phyloP scores from a whole-genome alignment of 169 alveolate genomes.

The Amoebophrya sp. region DNA sequence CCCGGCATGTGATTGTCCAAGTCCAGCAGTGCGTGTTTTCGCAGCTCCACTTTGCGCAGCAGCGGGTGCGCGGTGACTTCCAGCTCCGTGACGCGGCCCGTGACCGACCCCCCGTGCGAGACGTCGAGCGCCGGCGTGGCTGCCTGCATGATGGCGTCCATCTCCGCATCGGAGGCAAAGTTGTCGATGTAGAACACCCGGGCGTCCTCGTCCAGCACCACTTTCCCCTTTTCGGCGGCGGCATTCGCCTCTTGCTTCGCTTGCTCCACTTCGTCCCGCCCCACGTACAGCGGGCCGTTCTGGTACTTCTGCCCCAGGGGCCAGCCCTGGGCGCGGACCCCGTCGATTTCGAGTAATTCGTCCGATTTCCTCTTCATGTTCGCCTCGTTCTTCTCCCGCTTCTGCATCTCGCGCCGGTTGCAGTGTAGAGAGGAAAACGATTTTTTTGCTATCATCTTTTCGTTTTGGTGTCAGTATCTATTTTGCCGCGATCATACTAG shows the following conservation, averaged over 20 bases:
- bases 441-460: too few relatives aligned
- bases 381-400: too few relatives aligned
- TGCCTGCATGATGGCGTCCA: not conserved
- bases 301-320: too few relatives aligned
- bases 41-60: not conserved
- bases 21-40: not conserved
- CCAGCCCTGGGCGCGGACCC: too few relatives aligned
- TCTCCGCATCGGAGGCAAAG: not conserved
- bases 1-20: not conserved
- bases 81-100: not conserved
- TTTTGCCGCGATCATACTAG: too few relatives aligned
- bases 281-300: too few relatives aligned
- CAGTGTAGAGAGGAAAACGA: too few relatives aligned
- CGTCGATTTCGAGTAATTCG: too few relatives aligned
- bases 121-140: not conserved
- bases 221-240: not conserved
- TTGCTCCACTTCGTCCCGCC: not conserved
- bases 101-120: not conserved
- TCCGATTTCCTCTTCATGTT: too few relatives aligned
- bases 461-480: too few relatives aligned
- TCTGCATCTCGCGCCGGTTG: too few relatives aligned
- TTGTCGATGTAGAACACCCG: conserved; percentile 8
- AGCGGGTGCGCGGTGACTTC: not conserved
- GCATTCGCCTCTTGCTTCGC: not conserved
- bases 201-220: not conserved